Base-by-base conservation (phyloP, 2,329 filamentous ascomycete genomes). In the Botryotinia globosa region DNA sequence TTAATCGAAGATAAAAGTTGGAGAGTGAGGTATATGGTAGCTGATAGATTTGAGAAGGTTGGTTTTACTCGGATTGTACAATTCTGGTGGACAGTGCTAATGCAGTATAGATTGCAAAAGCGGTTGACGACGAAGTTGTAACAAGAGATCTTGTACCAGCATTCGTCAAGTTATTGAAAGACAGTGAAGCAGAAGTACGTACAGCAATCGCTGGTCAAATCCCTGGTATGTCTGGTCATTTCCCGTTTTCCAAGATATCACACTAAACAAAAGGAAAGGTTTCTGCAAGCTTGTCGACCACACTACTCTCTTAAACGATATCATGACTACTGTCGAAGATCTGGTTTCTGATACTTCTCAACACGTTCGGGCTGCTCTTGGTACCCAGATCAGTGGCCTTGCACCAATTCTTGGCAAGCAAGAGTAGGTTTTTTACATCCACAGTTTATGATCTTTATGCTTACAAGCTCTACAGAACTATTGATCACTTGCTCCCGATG, bases 1-100 rank as follows among this genome's bases (percentile, higher is more conserved):
- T 84, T 99, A 80, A 98, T 99, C 84, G 96, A 98, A 80, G 96
- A 99, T 83, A 99, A 98, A 89, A 98, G 96, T 85, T 99, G 96
- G 96, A 91, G 96, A 80, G 96, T 99, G 74, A 90, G 96, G 82
- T 99, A 98, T 84, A 99, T 99, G 96, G 96, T 99, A 79, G 96
- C 96, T 66, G 96, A 99, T 83, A 90, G 94, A 81, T 99, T 98
- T 81, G 96, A 99, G 84, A 98, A 98, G 92, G 94, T 94, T 81
- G 67, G 81, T 69, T 20, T 56, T 18, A 59, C 61, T 63, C 9
- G 37, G 34, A 42, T n/a, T 64, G n/a, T 58, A 45, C 16, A 25
- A 32, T 66, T 32, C 44, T 37, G 34, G 39, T 34, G 16, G 64
- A 14, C 14, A 70, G 71, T 72, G 58, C 76, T 77, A 71, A 78